These are phyloP conservation scores for Aegilops longissima DNA, from an alignment of 176 grass and related monocot species.

Conservation along the genomic window DNA sequence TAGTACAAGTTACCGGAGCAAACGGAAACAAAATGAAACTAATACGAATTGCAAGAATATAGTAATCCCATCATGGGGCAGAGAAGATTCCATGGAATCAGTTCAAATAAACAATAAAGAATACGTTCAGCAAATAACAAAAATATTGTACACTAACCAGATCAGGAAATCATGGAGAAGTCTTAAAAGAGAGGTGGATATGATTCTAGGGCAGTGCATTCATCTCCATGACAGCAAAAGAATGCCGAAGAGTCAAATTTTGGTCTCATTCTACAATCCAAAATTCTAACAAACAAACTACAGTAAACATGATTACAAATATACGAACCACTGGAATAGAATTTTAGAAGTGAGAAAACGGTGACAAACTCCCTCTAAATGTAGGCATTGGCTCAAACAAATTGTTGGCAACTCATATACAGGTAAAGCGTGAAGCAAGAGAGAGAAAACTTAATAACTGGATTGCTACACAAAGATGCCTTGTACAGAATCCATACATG, in stretches of 20 bases:
- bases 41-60: too few species aligned
- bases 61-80: too few species aligned
- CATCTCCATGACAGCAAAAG: constrained; percentile 62
- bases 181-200: constrained; percentile 1
- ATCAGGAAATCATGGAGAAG: constrained; percentile 29
- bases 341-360: not conserved
- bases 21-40: too few species aligned
- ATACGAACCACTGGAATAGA: not conserved
- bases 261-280: constrained; percentile 16
- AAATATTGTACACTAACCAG: not conserved
- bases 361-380: not conserved
- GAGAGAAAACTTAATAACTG: too few species aligned
- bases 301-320: not conserved
- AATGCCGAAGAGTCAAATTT: constrained; percentile 42
- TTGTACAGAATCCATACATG: too few species aligned
- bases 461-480: too few species aligned
- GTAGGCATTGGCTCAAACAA: too few species aligned
- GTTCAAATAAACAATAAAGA: not conserved
- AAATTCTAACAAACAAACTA: not conserved
- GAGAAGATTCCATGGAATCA: not conserved
- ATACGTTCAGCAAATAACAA: not conserved
- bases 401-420: too few species aligned
- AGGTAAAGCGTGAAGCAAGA: too few species aligned
- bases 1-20: too few species aligned
- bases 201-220: constrained; percentile 68